phyloP scores from a whole-genome alignment of 1,284 basidiomycete genomes.

The Ustilago crameri region DNA sequence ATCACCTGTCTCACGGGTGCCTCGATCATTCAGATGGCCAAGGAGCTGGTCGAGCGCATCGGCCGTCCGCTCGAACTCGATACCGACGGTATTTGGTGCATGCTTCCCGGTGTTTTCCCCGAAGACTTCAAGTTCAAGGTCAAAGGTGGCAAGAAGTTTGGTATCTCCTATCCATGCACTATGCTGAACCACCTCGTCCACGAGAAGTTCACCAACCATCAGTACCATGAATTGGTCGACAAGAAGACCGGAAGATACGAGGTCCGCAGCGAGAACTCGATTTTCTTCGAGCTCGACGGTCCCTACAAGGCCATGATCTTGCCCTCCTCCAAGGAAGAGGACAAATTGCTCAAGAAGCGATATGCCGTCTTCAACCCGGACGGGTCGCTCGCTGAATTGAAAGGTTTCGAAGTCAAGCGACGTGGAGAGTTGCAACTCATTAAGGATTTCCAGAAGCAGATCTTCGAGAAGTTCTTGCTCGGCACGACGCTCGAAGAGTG shows the following conservation, averaged over 20 bases:
- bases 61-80: slow-evolving; percentile 96
- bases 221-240: slow-evolving; percentile 91
- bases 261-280: slow-evolving; percentile 96
- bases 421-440: slow-evolving; percentile 97
- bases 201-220: slow-evolving; percentile 94
- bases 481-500: slow-evolving; percentile 93
- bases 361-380: slow-evolving; percentile 99
- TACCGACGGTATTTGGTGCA: slow-evolving; percentile 99
- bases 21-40: slow-evolving; percentile 99
- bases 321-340: slow-evolving; percentile 98
- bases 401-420: slow-evolving; percentile 99
- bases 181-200: slow-evolving; percentile 99
- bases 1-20: slow-evolving; percentile 99
- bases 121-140: slow-evolving; percentile 98
- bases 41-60: slow-evolving; percentile 92
- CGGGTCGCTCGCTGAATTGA: slow-evolving; percentile 93
- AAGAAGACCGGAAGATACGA: slow-evolving; percentile 83
- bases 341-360: slow-evolving; percentile 97
- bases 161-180: slow-evolving; percentile 97
- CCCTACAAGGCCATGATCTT: slow-evolving; percentile 99
- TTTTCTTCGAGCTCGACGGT: slow-evolving; percentile 99
- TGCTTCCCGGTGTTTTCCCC: slow-evolving; percentile 97
- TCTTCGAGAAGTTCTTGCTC: slow-evolving; percentile 96
- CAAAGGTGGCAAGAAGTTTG: slow-evolving; percentile 84
- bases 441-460: slow-evolving; percentile 99